These are phyloP conservation scores for Rhizophlyctis rosea DNA, from an alignment of 192 early-diverging fungal genomes.

Conservation along the genomic window DNA sequence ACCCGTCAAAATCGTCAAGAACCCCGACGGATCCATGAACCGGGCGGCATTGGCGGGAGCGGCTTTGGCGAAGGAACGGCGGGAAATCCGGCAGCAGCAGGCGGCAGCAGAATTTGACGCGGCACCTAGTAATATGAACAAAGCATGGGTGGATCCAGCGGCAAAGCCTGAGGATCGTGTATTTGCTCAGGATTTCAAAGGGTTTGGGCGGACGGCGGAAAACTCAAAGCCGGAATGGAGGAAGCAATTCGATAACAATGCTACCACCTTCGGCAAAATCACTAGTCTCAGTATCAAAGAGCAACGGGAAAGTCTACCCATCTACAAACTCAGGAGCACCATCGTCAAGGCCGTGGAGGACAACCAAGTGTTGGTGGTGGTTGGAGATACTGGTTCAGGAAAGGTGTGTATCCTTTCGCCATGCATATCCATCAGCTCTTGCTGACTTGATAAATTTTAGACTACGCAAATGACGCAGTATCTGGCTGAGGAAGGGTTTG, in stretches of 20 bases:
- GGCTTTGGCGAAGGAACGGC: constrained; percentile 87
- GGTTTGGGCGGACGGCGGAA: constrained; percentile 57
- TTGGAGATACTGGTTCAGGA: constrained; percentile 96
- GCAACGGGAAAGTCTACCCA: constrained; percentile 86
- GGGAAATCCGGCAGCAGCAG: constrained; percentile 65
- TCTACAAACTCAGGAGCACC: constrained; percentile 73
- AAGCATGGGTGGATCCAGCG: constrained; percentile 94
- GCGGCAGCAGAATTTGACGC: constrained; percentile 52
- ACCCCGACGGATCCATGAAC: constrained; percentile 95
- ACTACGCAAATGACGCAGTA: constrained; percentile 99
- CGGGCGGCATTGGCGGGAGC: constrained; percentile 91
- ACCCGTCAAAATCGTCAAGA: constrained; percentile 98
- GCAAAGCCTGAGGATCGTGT: constrained; percentile 65
- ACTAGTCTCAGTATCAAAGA: constrained; percentile 74
- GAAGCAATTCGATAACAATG: constrained; percentile 67
- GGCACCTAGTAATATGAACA: constrained; percentile 81
- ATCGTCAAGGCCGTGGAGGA: constrained; percentile 78
- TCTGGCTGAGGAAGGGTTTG: constrained; percentile 93
- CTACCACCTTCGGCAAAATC: constrained; percentile 90
- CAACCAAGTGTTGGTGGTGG: constrained; percentile 78
- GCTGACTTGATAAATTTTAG: too few relatives aligned
- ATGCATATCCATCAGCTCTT: constrained; percentile 1
- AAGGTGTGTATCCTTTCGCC: constrained; percentile 50
- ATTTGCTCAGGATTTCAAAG: constrained; percentile 91
- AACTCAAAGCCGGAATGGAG: constrained; percentile 86